Base-by-base conservation (phyloP, 179 eudicot species). In the Sideroxylon spinosum region DNA sequence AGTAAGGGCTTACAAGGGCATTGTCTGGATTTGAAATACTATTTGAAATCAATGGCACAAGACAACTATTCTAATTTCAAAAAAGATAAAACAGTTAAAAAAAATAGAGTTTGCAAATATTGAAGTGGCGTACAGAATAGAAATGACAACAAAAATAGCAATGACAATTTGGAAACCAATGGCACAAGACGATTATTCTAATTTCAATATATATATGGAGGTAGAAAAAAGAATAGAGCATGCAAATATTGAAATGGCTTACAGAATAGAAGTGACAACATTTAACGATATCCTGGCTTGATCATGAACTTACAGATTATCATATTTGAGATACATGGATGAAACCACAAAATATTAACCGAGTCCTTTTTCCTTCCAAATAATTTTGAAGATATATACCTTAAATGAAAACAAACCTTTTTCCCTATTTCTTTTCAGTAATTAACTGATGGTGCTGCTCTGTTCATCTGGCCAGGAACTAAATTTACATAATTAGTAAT, bases 401-500 rank as follows among this genome's bases (percentile, higher is more conserved):
- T 69, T 69, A n/a, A 69, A 29, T 29, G 37, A 20, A 69, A 69
- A 69, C 6, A 48, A 68, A n/a, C 6, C 2, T 20, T 20, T 69
- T 71, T 13, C 6, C 32, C 26, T 37, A 37, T 70, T 70, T 68
- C 5, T 22, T 37, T 71, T 71, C 59, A 25, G 32, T 71, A 50
- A 71, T 48, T 50, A 71, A 23, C 32, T 50, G 32, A 71, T 71
- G 74, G 37, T 71, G 74, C 59, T 71, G 20, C 37, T 50, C 74
- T 3, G 20, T 13, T 71, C 20, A 23, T 50, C 32, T 22, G 23
- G 55, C 32, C 2, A 20, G 65, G 11, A 60, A 60, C 25, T 19
- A 19, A 20, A 23, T 20, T 60, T 60, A n/a, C 25, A 60, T 60
- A 60, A 19, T 55, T n/a, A 60, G 19, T 19, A 32, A 32, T 1